phyloP scores from a whole-genome alignment of 768 basidiomycete species.

The Naganishia kalamii region DNA sequence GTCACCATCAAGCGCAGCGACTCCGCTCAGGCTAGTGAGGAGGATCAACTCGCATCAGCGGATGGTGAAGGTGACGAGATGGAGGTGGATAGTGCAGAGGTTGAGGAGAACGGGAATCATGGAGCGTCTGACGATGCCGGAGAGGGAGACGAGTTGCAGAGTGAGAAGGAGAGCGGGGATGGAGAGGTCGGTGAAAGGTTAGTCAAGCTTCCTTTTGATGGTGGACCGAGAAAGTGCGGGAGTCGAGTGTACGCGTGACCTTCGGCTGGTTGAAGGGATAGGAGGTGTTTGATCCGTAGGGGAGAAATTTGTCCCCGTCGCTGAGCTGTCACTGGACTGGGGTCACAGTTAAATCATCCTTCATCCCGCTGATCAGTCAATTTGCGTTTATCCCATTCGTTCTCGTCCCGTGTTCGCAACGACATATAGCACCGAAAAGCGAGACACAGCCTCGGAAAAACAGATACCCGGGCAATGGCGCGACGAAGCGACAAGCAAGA shows the following conservation, averaged over 20 bases:
- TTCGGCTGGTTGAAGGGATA: too few relatives aligned
- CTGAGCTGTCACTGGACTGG: too few relatives aligned
- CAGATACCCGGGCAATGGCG: background rate
- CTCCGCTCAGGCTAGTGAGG: background rate
- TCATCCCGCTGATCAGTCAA: too few relatives aligned
- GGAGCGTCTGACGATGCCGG: background rate
- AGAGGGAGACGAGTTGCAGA: background rate
- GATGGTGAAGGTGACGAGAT: background rate
- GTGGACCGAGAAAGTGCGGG: background rate
- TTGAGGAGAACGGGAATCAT: background rate
- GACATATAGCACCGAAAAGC: background rate
- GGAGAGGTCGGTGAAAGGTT: background rate
- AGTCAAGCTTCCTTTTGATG: background rate
- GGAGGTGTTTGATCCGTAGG: too few relatives aligned
- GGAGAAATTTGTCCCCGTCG: too few relatives aligned
- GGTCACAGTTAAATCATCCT: too few relatives aligned
- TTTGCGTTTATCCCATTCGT: too few relatives aligned
- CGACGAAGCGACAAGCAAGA: background rate
- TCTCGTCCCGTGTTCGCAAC: too few relatives aligned
- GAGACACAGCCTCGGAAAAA: background rate
- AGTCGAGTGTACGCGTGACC: background rate
- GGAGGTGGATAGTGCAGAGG: background rate
- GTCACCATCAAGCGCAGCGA: background rate
- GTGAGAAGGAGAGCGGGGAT: background rate
- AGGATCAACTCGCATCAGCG: background rate